These are phyloP conservation scores for Ailanthus altissimus DNA, from an alignment of 345 rosid species.

Conservation along the genomic window DNA sequence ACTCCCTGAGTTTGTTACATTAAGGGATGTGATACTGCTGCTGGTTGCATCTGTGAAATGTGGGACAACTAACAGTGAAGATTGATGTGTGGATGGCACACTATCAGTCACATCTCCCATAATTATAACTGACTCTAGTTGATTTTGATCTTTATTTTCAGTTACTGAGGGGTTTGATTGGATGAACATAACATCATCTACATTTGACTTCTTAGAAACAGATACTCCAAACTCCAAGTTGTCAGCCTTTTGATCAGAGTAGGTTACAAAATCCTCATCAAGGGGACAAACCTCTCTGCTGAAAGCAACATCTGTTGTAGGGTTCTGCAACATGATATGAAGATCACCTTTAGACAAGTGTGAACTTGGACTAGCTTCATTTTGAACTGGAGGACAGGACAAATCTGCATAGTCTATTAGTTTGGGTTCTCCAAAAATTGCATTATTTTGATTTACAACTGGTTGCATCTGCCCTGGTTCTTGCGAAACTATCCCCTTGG, in stretches of 20 bases:
- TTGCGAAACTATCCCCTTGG: conserved; percentile 19
- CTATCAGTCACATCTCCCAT: conserved; percentile 21
- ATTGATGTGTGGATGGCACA: conserved; percentile 26
- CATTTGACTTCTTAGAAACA: conserved; percentile 25
- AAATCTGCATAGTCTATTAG: conserved; percentile 16
- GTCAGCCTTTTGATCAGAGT: conserved; percentile 27
- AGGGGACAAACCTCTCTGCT: conserved; percentile 27
- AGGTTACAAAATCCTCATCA: conserved; percentile 26
- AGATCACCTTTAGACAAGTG: conserved; percentile 19
- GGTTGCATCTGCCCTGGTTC: conserved; percentile 28
- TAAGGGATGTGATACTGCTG: conserved; percentile 29
- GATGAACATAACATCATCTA: conserved; percentile 22
- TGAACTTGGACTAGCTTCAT: conserved; percentile 23
- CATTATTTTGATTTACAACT: conserved; percentile 33
- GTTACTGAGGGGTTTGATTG: conserved; percentile 28
- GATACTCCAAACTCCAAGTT: conserved; percentile 27
- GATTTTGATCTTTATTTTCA: conserved; percentile 30
- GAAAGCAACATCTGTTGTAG: conserved; percentile 16
- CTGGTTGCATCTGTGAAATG: conserved; percentile 29
- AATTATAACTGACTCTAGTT: conserved; percentile 20
- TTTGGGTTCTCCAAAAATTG: conserved; percentile 8
- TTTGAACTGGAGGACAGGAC: background rate
- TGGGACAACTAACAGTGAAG: conserved; percentile 29
- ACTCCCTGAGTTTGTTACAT: conserved; percentile 25
- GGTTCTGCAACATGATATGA: conserved; percentile 14